phyloP scores from a whole-genome alignment of 2,329 filamentous ascomycete genomes.

The Epichloe sylvatica region DNA sequence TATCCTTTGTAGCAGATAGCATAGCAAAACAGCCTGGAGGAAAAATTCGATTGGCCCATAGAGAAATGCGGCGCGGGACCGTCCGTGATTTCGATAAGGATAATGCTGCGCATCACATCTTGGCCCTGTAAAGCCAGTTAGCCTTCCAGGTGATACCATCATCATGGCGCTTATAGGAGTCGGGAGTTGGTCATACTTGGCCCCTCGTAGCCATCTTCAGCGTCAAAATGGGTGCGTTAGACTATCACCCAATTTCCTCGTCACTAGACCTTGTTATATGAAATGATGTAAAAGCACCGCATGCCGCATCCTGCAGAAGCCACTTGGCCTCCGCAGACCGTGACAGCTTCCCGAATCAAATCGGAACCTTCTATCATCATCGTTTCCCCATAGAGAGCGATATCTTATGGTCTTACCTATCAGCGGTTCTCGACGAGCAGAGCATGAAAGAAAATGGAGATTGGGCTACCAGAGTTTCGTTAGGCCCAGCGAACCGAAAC shows the following conservation, averaged over 20 bases:
- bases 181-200: too few species aligned
- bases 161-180: neutral
- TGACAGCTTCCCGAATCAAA: neutral
- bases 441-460: neutral
- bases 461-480: neutral
- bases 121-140: too few species aligned
- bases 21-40: too few species aligned
- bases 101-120: too few species aligned
- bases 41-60: too few species aligned
- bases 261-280: neutral
- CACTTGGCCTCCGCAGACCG: neutral
- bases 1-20: too few species aligned
- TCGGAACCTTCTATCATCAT: neutral
- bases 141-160: neutral
- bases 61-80: too few species aligned
- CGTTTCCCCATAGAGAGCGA: neutral
- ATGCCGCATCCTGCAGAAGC: neutral
- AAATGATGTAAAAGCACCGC: neutral
- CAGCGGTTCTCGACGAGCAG: neutral
- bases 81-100: too few species aligned
- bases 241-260: neutral
- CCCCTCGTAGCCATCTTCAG: neutral
- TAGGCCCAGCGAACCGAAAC: neutral
- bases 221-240: neutral
- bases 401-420: neutral